Percentiles rank a stretch among this genome's conserved stretches.
These are phyloP conservation scores for Pseudodiploospora longispora DNA, from an alignment of 2,329 filamentous ascomycete species.

Conservation along the genomic window DNA sequence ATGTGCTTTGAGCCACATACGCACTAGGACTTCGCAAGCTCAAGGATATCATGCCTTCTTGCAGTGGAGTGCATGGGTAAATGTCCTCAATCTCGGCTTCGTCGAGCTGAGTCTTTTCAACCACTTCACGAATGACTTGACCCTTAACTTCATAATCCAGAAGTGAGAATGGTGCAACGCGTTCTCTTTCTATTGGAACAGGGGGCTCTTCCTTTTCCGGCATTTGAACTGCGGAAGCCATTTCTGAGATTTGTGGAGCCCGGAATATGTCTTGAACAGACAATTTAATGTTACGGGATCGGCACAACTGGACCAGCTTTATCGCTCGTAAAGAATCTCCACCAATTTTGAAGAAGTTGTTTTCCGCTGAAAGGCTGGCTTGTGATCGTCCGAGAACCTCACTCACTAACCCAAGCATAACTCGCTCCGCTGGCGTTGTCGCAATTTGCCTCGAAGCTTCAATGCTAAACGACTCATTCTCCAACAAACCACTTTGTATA, in stretches of 20 bases:
- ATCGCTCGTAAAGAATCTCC: background rate
- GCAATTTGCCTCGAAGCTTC: no score
- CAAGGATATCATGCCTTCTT: conserved; percentile 42
- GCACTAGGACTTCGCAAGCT: conserved; percentile 33
- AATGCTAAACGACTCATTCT: no score
- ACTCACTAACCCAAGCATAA: background rate
- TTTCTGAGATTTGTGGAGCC: background rate
- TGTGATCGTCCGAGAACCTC: background rate
- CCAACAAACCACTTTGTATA: background rate
- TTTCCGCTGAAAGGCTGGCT: background rate
- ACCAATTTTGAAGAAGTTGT: background rate
- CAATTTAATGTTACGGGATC: background rate
- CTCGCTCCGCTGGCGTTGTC: background rate
- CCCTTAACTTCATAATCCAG: background rate
- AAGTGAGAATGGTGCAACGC: background rate
- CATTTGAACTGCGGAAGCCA: background rate
- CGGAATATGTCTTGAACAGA: background rate
- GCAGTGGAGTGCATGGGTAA: conserved; percentile 42
- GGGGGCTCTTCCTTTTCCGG: background rate
- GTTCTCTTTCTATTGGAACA: background rate
- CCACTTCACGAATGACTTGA: background rate
- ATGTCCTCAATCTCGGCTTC: conserved; percentile 31
- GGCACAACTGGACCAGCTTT: background rate
- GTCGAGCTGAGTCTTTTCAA: conserved; percentile 21
- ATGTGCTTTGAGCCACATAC: conserved; percentile 39